Percentiles rank a stretch among this genome's conserved stretches.
phyloP scores from a whole-genome alignment of 176 grass and related monocot genomes.

The Oropetium thomaeum region DNA sequence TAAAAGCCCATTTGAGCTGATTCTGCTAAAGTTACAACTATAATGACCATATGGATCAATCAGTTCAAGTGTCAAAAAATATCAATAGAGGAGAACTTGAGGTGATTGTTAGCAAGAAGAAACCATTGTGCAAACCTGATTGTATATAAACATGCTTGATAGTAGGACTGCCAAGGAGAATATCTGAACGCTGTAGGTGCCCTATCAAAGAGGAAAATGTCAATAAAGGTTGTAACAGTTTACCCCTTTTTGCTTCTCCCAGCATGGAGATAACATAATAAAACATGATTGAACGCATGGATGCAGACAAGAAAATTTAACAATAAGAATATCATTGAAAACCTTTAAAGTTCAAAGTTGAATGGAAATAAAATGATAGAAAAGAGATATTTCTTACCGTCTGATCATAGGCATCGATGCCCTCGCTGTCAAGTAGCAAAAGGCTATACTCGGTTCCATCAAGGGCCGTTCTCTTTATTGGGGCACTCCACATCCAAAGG shows the following conservation, averaged over 20 bases:
- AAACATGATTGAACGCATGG: neutral
- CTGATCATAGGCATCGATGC: conserved; percentile 89
- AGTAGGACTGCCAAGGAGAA: conserved; percentile 69
- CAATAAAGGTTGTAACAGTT: neutral
- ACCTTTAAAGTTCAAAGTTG: neutral
- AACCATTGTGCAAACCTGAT: conserved; percentile 44
- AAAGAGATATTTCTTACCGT: conserved; percentile 38
- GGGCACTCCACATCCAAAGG: conserved; percentile 88
- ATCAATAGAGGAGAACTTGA: neutral
- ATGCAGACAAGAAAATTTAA: neutral
- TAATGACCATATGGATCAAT: neutral
- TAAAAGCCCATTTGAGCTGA: neutral
- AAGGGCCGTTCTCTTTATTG: conserved; percentile 65
- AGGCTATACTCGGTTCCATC: conserved; percentile 80
- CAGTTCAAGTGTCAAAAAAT: neutral
- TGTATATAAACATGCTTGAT: conserved; percentile 74
- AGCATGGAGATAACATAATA: neutral
- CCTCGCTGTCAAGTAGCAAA: conserved; percentile 72
- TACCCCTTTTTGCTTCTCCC: neutral
- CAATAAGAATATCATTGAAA: neutral
- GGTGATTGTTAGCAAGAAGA: neutral
- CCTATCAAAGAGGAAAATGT: conserved; percentile 37
- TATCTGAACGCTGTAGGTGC: conserved; percentile 75
- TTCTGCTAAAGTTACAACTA: neutral
- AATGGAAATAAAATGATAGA: conserved; percentile 10